Base-by-base conservation (phyloP, 768 basidiomycete species). In the Termitomyces sp. region DNA sequence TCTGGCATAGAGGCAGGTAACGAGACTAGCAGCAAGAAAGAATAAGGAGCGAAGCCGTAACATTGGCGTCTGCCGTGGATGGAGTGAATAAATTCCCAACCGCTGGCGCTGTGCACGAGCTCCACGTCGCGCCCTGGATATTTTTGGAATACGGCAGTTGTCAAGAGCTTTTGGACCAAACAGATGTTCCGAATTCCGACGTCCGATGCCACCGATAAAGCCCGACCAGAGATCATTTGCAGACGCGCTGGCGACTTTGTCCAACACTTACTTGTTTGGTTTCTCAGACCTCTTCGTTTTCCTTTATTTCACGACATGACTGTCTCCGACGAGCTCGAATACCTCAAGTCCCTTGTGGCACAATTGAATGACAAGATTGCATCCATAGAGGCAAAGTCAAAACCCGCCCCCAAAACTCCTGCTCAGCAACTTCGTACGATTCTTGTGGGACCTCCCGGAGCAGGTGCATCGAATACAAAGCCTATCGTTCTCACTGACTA, bases 401-500 rank as follows among this genome's bases (percentile, higher is more conserved):
- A 87, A 71, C 67, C 70, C 8, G 71, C 73, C 12, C 65, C 69
- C 18, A 69, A 78, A 68, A 81, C 86, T 29, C 90, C 91, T 53
- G 85, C 83, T 24, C 80, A 84, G 66, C 90, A 92, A 76, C 85
- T 92, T 59, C 82, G 96, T 48, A 87, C 96, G 64, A 93, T 99
- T 65, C 81, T 99, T 65, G 78, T 99, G 63, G 97, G 97, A 55
- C 97, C 97, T 59, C 97, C 97, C 44, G 97, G 97, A 65, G 92
- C 97, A 68, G 96, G 96, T 96, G 64, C 62, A 87, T 74, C 18
- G 22, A 44, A 27, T 8, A 49, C 10, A 55, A 16, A 36, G 6
- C 24, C 41, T 13, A 54, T 29, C 24, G 7, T 41, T 8, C 29
- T 22, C 10, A 18, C 10, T 22, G 22, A n/a, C 48, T 59, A 13